Evolutionary conservation across 768 basidiomycete species (phyloP).

Genomic region (Suillus decipiens): DNA sequence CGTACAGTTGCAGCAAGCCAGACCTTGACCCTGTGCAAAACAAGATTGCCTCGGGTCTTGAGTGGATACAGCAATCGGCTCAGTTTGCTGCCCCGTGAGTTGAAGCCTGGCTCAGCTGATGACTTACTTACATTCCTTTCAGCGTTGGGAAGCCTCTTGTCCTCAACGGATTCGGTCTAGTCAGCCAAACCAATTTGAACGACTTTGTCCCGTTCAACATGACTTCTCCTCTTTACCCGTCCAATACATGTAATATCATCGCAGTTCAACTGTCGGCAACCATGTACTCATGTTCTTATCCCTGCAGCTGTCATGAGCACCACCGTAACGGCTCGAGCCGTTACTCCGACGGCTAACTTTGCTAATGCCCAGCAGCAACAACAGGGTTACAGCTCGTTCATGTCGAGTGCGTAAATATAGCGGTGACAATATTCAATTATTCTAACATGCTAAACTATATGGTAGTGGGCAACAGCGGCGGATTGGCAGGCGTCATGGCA

Average conservation of each 20-base stretch:
- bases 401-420: slow-evolving; percentile 38
- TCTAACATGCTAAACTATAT: slow-evolving; percentile 4
- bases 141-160: slow-evolving; percentile 59
- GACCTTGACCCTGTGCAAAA: slow-evolving; percentile 53
- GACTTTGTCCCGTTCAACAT: slow-evolving; percentile 65
- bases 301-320: slow-evolving; percentile 14
- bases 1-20: slow-evolving; percentile 51
- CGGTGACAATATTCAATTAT: no score
- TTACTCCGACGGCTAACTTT: no score
- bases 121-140: slow-evolving; percentile 10
- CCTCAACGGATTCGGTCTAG: slow-evolving; percentile 61
- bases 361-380: slow-evolving; percentile 30
- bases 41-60: slow-evolving; percentile 47
- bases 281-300: slow-evolving; percentile 5
- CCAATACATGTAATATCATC: slow-evolving; percentile 29
- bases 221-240: slow-evolving; percentile 42
- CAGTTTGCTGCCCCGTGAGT: slow-evolving; percentile 46
- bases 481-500: slow-evolving; percentile 29
- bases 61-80: slow-evolving; percentile 58
- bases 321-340: no score
- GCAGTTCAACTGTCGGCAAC: neutral
- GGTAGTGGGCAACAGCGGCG: slow-evolving; percentile 41
- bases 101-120: neutral
- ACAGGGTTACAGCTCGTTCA: slow-evolving; percentile 56
- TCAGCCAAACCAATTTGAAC: slow-evolving; percentile 53